phyloP scores from a whole-genome alignment of 2,329 filamentous ascomycete genomes.

The Aspergillus neoniger region DNA sequence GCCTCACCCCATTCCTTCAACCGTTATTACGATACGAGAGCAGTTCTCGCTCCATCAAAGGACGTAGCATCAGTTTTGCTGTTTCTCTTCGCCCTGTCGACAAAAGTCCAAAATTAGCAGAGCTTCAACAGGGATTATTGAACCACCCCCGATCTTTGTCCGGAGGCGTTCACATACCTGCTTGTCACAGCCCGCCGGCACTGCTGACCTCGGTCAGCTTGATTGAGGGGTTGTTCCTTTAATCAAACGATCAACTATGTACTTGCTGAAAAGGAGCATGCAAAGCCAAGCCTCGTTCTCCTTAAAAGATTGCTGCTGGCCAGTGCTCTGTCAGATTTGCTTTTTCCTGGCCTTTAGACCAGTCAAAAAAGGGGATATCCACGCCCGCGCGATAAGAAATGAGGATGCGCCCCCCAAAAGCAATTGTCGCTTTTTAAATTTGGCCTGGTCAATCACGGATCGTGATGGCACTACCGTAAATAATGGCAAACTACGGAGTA shows the following conservation, averaged over 20 bases:
- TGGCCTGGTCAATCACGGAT: constrained; percentile 4
- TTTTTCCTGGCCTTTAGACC: constrained; percentile 3
- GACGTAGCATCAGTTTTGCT: background rate
- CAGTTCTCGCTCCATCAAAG: background rate
- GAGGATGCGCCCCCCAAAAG: constrained; percentile 8
- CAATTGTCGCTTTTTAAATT: constrained; percentile 12
- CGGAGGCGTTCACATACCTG: constrained; percentile 6
- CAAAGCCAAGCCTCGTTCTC: constrained; percentile 14
- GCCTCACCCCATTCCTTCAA: background rate
- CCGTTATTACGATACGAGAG: background rate
- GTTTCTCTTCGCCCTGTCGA: background rate
- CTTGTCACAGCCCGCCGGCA: constrained; percentile 2
- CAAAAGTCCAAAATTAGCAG: background rate
- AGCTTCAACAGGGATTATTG: background rate
- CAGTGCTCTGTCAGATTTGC: constrained; percentile 8
- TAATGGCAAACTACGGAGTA: constrained; percentile 6
- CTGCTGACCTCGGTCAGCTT: constrained; percentile 4
- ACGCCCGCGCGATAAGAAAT: constrained; percentile 8
- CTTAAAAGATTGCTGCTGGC: constrained; percentile 7
- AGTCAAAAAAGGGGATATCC: constrained; percentile 10
- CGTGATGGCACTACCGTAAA: constrained; percentile 2
- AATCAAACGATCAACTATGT: constrained; percentile 12
- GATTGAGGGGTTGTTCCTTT: constrained; percentile 7
- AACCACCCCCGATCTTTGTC: constrained; percentile 1
- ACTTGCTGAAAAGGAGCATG: constrained; percentile 6